phyloP scores from a whole-genome alignment of 2,329 filamentous ascomycete genomes.

The Verticillium nubilum region DNA sequence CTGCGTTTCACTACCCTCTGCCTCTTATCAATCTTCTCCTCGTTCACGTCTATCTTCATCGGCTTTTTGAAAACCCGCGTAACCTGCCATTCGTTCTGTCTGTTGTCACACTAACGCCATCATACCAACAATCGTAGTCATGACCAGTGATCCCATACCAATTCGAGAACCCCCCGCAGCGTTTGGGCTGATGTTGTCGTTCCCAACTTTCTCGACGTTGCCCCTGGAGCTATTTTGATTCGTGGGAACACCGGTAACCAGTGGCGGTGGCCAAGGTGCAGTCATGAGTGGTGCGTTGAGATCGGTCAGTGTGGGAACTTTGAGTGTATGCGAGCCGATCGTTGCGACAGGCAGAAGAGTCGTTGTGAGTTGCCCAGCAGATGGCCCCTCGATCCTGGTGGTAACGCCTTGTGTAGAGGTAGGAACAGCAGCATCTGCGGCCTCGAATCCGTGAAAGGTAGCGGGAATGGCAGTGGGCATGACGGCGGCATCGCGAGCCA shows the following conservation, averaged over 20 bases:
- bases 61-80: background rate
- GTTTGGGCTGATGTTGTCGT: background rate
- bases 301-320: background rate
- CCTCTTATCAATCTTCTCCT: no score
- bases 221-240: background rate
- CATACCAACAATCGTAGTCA: background rate
- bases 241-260: background rate
- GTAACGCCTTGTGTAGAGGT: background rate
- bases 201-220: background rate
- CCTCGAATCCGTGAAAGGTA: background rate
- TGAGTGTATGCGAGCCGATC: background rate
- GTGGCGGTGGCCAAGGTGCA: background rate
- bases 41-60: no score
- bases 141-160: background rate
- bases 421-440: background rate
- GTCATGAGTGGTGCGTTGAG: background rate
- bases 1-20: no score
- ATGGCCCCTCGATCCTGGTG: background rate
- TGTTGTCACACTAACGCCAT: background rate
- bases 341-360: background rate
- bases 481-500: conserved; percentile 18
- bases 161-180: background rate
- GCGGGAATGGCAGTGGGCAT: conserved; percentile 21
- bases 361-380: background rate
- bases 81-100: background rate